Evolutionary conservation across 2,329 filamentous ascomycete genomes (phyloP).

Genomic region (Penicillium sp.): DNA sequence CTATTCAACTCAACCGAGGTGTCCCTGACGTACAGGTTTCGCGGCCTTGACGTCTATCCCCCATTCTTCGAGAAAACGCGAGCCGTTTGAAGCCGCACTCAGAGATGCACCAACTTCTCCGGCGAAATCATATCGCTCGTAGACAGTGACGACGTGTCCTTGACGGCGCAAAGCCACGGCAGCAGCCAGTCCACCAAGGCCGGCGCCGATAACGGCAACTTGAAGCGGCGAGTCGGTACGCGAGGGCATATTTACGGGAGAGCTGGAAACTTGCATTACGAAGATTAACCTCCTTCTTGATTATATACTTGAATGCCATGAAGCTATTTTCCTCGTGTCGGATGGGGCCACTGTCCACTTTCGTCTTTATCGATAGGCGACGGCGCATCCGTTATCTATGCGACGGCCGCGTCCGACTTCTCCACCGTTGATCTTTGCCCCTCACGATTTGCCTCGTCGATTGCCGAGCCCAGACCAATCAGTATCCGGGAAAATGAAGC

Average conservation of each 20-base stretch:
- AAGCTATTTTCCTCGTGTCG: constrained; percentile 7
- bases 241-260: constrained; percentile 17
- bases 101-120: constrained; percentile 24
- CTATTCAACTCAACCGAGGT: background rate
- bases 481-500: constrained; percentile 7
- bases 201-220: constrained; percentile 26
- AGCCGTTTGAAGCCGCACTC: constrained; percentile 23
- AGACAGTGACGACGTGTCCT: constrained; percentile 23
- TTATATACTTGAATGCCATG: constrained; percentile 7
- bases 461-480: background rate
- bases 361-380: constrained; percentile 7
- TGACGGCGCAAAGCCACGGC: constrained; percentile 22
- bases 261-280: background rate
- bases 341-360: background rate
- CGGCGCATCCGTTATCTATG: constrained; percentile 23
- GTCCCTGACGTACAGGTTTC: constrained; percentile 13
- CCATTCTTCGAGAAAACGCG: constrained; percentile 23
- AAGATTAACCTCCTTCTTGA: background rate
- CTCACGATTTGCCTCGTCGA: background rate
- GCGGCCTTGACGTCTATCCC: constrained; percentile 21
- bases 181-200: constrained; percentile 23
- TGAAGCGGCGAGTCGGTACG: constrained; percentile 24
- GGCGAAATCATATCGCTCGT: constrained; percentile 25
- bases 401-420: constrained; percentile 23
- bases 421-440: constrained; percentile 16